phyloP scores from a whole-genome alignment of 1,284 basidiomycete species.

The Ustilago tritici region DNA sequence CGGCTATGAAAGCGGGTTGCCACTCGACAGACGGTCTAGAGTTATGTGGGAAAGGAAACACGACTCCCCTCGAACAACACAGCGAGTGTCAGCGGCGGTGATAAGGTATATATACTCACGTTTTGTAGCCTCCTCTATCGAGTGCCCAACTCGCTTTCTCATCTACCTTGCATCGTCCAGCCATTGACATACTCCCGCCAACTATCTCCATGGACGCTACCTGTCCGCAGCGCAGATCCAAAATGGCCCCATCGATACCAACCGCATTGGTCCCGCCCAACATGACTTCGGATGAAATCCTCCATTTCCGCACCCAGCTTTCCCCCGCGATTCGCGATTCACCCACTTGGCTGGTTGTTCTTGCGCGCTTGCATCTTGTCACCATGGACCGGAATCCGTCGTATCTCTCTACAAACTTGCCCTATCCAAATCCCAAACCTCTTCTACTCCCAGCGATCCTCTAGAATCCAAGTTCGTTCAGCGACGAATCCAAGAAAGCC shows the following conservation, averaged over 20 bases:
- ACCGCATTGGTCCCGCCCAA: neutral
- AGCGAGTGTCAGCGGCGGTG: too few species aligned
- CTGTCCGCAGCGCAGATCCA: neutral
- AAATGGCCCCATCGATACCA: neutral
- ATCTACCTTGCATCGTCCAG: too few species aligned
- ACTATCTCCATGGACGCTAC: neutral
- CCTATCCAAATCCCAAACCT: neutral
- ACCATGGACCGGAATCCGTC: conserved; percentile 23
- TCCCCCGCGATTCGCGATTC: conserved; percentile 9
- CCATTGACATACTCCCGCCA: neutral
- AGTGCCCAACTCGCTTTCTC: too few species aligned
- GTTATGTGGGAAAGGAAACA: too few species aligned
- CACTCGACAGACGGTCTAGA: too few species aligned
- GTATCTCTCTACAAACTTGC: conserved; percentile 19
- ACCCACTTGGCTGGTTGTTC: conserved; percentile 18
- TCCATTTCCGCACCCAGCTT: conserved; percentile 1
- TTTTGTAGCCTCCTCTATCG: too few species aligned
- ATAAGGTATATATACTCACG: too few species aligned
- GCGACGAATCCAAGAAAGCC: conserved; percentile 23
- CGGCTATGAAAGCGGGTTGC: too few species aligned
- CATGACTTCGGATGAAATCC: conserved; percentile 14
- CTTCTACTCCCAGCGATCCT: neutral
- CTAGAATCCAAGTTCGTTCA: conserved; percentile 10
- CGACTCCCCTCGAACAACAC: too few species aligned
- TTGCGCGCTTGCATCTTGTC: conserved; percentile 22